These are phyloP conservation scores for Pseudohalonectria lignicola DNA, from an alignment of 2,329 filamentous ascomycete species.

Conservation along the genomic window DNA sequence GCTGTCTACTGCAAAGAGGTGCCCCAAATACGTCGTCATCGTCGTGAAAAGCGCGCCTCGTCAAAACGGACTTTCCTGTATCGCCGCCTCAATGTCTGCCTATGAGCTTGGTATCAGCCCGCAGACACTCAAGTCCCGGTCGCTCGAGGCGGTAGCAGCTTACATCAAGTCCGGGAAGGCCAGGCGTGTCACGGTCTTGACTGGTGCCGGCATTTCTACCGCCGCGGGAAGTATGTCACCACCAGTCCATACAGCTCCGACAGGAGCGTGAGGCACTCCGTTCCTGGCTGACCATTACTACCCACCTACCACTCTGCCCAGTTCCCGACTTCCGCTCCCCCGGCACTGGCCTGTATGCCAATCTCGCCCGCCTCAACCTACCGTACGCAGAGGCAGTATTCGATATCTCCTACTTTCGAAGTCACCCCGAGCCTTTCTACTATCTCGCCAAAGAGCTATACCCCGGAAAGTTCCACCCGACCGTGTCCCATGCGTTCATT, in stretches of 20 bases:
- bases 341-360: constrained; percentile 86
- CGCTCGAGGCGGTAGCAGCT: constrained; percentile 64
- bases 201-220: constrained; percentile 81
- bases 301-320: constrained; percentile 20
- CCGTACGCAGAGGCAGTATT: constrained; percentile 91
- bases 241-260: background rate
- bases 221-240: constrained; percentile 46
- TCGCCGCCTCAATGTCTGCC: too few species aligned
- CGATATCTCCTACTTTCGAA: constrained; percentile 78
- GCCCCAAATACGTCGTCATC: too few species aligned
- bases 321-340: constrained; percentile 95
- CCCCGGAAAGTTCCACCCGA: constrained; percentile 80
- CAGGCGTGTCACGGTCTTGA: constrained; percentile 73
- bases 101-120: too few species aligned
- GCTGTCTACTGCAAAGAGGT: too few species aligned
- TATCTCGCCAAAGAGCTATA: constrained; percentile 85
- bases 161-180: constrained; percentile 62
- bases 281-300: background rate
- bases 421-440: constrained; percentile 85
- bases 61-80: too few species aligned
- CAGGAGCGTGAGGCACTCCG: too few species aligned
- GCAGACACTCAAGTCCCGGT: constrained; percentile 54
- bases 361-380: constrained; percentile 74
- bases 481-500: constrained; percentile 83
- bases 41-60: too few species aligned